phyloP scores from a whole-genome alignment of 2,329 filamentous ascomycete genomes.

The Colletotrichum brevisporum region DNA sequence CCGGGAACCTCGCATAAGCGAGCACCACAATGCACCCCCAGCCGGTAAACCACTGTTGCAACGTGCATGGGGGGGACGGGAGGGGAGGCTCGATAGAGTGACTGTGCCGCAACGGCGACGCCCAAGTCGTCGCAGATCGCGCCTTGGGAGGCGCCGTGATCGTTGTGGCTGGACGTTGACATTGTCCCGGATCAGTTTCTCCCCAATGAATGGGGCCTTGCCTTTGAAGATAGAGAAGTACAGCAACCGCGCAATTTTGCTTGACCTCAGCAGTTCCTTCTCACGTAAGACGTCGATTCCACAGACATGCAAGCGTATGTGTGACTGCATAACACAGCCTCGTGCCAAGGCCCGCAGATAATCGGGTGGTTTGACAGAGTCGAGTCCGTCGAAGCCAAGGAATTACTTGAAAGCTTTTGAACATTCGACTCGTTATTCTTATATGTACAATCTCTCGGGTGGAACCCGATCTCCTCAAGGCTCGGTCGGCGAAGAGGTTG shows the following conservation, averaged over 20 bases:
- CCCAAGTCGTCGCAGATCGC: neutral
- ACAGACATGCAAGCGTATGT: too few species aligned
- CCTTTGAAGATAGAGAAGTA: too few species aligned
- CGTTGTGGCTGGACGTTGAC: neutral
- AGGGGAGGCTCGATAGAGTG: neutral
- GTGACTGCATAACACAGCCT: too few species aligned
- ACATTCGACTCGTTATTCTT: conserved; percentile 27
- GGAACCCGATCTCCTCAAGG: conserved; percentile 16
- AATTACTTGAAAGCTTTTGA: conserved; percentile 21
- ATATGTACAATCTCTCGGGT: conserved; percentile 33
- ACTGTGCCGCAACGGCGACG: neutral
- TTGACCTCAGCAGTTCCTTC: too few species aligned
- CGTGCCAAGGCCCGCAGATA: too few species aligned
- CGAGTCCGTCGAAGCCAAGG: neutral
- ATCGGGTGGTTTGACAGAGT: too few species aligned
- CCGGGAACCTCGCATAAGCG: neutral
- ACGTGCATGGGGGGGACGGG: neutral
- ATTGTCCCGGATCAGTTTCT: too few species aligned
- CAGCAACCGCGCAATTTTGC: too few species aligned
- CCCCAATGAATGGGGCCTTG: too few species aligned
- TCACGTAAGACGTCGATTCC: too few species aligned
- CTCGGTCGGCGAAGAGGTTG: neutral
- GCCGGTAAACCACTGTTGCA: neutral
- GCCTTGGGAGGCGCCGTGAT: neutral
- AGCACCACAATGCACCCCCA: neutral